Evolutionary conservation across 257 asterid genomes (phyloP).

Genomic region (Craterostigma plantagineum): DNA sequence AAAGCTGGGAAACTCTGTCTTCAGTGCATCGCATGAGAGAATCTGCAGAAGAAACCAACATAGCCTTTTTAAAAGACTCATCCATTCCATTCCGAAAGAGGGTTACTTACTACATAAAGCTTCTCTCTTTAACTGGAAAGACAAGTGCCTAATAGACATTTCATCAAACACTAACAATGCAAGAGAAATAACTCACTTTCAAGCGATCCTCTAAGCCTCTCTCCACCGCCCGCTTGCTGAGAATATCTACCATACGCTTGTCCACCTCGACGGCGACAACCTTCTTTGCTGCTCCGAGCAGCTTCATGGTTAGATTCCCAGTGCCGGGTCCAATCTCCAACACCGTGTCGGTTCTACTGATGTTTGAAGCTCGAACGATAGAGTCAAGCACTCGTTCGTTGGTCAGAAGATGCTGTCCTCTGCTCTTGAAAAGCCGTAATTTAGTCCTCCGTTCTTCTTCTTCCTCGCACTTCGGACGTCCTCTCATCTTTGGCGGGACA

Average conservation of each 20-base stretch:
- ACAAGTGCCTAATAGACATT: constrained; percentile 12
- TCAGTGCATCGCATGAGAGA: constrained; percentile 55
- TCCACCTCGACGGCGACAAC: constrained; percentile 76
- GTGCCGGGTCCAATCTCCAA: constrained; percentile 96
- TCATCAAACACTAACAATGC: constrained; percentile 22
- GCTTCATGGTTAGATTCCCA: constrained; percentile 81
- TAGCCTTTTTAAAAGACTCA: too few relatives aligned
- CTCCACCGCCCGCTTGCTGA: constrained; percentile 42
- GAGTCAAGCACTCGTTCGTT: constrained; percentile 52
- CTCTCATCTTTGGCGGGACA: constrained; percentile 4
- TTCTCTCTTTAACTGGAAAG: neutral
- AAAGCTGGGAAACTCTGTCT: constrained; percentile 50
- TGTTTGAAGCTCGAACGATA: constrained; percentile 43
- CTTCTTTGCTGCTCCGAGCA: constrained; percentile 49
- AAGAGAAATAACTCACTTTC: constrained; percentile 26
- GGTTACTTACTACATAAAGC: neutral
- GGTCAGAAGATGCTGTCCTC: constrained; percentile 86
- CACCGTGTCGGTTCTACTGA: constrained; percentile 58
- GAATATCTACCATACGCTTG: constrained; percentile 65
- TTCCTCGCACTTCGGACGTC: constrained; percentile 12
- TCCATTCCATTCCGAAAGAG: too few relatives aligned
- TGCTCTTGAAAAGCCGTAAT: constrained; percentile 45
- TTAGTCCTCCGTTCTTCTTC: constrained; percentile 13
- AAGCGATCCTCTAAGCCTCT: constrained; percentile 34
- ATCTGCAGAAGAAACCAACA: constrained; percentile 27